These are phyloP conservation scores for Tolypocladium guangdongense DNA, from an alignment of 2,329 filamentous ascomycete species.

Conservation along the genomic window DNA sequence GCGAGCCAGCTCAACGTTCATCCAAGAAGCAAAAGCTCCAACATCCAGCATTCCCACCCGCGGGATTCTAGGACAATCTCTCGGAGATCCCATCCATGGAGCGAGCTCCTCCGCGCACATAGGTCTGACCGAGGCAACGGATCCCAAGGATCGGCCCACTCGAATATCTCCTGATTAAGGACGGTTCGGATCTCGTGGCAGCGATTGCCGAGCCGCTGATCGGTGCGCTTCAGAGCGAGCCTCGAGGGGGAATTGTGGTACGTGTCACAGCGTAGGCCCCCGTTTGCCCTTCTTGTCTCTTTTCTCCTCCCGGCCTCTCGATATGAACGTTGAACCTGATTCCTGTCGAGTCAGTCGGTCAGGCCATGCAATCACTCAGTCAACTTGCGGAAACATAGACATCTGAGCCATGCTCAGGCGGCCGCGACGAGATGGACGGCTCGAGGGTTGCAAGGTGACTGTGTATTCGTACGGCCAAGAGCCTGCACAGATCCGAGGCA, in stretches of 20 bases:
- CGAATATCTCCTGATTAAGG: neutral
- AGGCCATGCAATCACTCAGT: neutral
- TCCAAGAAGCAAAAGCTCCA: no score
- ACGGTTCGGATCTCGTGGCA: neutral
- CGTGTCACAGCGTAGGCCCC: neutral
- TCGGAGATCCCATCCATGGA: no score
- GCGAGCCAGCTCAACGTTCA: no score
- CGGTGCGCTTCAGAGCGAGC: neutral
- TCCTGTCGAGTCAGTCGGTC: neutral
- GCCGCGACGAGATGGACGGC: neutral
- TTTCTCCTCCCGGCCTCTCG: neutral
- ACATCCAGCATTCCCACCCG: no score
- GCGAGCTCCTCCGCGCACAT: neutral
- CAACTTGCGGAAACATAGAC: neutral
- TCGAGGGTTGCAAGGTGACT: neutral
- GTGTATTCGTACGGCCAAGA: neutral
- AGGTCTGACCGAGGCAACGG: neutral
- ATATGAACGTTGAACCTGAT: neutral
- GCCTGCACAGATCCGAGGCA: neutral
- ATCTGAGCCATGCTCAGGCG: neutral
- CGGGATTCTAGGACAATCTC: no score
- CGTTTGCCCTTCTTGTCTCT: neutral
- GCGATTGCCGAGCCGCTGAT: neutral
- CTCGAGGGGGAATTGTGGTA: neutral
- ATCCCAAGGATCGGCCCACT: neutral